A percentile compares a stretch with the other conserved stretches of the same genome.
These are phyloP conservation scores for Litchi chinensis DNA, from an alignment of 345 rosid genomes.

Conservation along the genomic window DNA sequence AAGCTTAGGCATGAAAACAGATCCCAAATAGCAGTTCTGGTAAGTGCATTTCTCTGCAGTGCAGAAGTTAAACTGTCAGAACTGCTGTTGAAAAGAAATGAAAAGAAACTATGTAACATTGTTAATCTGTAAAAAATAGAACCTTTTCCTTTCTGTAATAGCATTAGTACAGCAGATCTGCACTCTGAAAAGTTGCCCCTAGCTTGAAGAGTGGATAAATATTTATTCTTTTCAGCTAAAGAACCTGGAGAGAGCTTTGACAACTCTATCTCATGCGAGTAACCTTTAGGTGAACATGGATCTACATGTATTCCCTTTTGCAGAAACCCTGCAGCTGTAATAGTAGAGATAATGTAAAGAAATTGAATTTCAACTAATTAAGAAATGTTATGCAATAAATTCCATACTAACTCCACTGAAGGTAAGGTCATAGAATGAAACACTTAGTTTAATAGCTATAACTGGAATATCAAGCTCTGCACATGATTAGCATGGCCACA, in stretches of 20 bases:
- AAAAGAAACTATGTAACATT: background rate
- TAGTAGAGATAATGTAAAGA: constrained; percentile 9
- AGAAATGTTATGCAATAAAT: background rate
- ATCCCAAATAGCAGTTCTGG: constrained; percentile 67
- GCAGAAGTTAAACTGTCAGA: constrained; percentile 6
- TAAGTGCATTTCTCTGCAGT: constrained; percentile 70
- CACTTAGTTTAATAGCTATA: background rate
- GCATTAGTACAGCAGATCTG: constrained; percentile 63
- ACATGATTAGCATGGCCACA: background rate
- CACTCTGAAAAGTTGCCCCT: constrained; percentile 89
- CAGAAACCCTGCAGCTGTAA: constrained; percentile 51
- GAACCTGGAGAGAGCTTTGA: constrained; percentile 44
- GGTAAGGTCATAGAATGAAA: background rate
- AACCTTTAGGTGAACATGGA: constrained; percentile 92
- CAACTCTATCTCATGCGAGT: constrained; percentile 33
- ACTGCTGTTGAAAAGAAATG: constrained; percentile 13
- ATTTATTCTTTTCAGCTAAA: constrained; percentile 34
- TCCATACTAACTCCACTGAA: background rate
- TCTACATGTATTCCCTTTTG: constrained; percentile 44
- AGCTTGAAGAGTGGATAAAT: constrained; percentile 48
- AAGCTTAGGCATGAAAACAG: constrained; percentile 77
- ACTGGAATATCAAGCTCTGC: background rate
- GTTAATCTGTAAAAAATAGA: constrained; percentile 6
- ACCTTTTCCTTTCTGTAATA: constrained; percentile 88
- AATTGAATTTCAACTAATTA: background rate